Conservation (phyloP, 768 basidiomycete genomes). For the Mycena rebaudengoi region DNA sequence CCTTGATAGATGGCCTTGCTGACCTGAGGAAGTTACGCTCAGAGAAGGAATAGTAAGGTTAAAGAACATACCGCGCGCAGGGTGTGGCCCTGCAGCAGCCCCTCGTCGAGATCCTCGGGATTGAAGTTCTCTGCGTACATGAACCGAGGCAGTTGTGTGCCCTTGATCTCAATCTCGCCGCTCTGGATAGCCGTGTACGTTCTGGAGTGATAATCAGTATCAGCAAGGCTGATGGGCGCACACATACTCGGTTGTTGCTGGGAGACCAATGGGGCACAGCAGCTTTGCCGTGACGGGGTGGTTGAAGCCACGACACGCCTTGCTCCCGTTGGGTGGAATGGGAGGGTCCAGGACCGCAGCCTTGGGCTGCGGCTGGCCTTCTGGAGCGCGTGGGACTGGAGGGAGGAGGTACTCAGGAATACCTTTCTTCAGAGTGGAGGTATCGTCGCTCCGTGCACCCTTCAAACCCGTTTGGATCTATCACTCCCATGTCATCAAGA, state of each 20-base stretch:
- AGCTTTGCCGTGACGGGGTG: background rate
- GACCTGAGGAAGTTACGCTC: background rate
- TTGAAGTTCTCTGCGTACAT: background rate
- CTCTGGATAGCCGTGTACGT: background rate
- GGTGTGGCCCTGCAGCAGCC: background rate
- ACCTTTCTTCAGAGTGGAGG: no score
- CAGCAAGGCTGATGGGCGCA: background rate
- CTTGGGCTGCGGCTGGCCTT: background rate
- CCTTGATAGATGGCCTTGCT: background rate
- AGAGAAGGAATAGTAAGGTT: background rate
- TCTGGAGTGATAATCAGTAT: background rate
- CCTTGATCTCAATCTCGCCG: background rate
- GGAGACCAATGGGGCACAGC: background rate
- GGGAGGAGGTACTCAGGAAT: background rate
- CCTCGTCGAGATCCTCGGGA: background rate
- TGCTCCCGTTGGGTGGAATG: background rate
- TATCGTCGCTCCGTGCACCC: no score
- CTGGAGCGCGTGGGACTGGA: background rate
- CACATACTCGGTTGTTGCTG: background rate
- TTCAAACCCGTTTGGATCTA: no score
- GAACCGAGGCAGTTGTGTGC: background rate
- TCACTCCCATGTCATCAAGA: no score
- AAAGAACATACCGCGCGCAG: background rate
- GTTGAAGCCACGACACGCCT: background rate
- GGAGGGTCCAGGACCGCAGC: background rate